These are phyloP conservation scores for Colletotrichum theobromicola DNA, from an alignment of 2,329 filamentous ascomycete genomes.

Conservation along the genomic window DNA sequence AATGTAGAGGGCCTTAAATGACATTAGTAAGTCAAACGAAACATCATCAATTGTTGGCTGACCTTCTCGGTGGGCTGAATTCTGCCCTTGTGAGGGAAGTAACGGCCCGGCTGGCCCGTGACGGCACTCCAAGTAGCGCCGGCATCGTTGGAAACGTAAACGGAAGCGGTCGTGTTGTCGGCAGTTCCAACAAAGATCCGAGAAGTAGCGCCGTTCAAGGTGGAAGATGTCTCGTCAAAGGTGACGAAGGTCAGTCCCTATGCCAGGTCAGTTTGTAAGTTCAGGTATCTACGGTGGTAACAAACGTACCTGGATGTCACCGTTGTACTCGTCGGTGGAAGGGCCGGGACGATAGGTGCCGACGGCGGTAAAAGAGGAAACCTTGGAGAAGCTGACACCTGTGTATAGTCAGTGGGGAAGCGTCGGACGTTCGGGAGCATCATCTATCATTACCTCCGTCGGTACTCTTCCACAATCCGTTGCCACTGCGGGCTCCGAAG, in stretches of 20 bases:
- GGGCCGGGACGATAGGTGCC: slow-evolving; percentile 55
- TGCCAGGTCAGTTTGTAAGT: slow-evolving; percentile 35
- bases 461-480: slow-evolving; percentile 64
- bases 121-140: slow-evolving; percentile 58
- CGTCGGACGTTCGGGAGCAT: slow-evolving; percentile 49
- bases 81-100: slow-evolving; percentile 59
- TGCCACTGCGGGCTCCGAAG: slow-evolving; percentile 63
- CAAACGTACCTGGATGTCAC: slow-evolving; percentile 39
- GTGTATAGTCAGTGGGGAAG: slow-evolving; percentile 40
- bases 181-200: slow-evolving; percentile 63
- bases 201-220: slow-evolving; percentile 52
- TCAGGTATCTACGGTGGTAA: no score
- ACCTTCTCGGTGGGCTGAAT: slow-evolving; percentile 55
- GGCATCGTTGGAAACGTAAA: slow-evolving; percentile 60
- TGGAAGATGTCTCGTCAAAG: slow-evolving; percentile 57
- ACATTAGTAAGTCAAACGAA: slow-evolving; percentile 52
- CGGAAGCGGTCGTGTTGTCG: slow-evolving; percentile 54
- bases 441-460: slow-evolving; percentile 57
- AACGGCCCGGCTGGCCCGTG: slow-evolving; percentile 52
- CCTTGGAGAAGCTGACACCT: slow-evolving; percentile 56
- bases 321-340: slow-evolving; percentile 45
- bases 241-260: slow-evolving; percentile 58
- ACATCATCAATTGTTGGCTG: slow-evolving; percentile 61
- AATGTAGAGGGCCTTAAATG: slow-evolving; percentile 48
- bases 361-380: slow-evolving; percentile 57